Evolutionary conservation across 768 basidiomycete genomes (phyloP).

Genomic region (Crepidotus variabilis): DNA sequence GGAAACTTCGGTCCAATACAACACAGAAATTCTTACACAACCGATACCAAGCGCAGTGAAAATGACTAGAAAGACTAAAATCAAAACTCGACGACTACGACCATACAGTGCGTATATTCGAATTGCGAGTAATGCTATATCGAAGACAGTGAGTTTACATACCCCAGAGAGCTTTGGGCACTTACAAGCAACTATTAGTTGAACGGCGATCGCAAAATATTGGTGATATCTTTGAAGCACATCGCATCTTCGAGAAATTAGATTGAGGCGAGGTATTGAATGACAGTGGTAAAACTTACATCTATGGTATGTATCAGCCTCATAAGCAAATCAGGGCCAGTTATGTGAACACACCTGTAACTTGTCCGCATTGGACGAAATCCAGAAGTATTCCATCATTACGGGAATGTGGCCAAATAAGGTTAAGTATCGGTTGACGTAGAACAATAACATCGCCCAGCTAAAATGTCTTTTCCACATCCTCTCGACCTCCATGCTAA

Average conservation of each 20-base stretch:
- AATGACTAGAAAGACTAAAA: constrained; percentile 1
- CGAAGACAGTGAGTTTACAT: not conserved
- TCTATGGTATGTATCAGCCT: not conserved
- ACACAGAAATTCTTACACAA: not conserved
- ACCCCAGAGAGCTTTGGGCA: not conserved
- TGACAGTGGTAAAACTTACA: not conserved
- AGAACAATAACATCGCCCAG: constrained; percentile 27
- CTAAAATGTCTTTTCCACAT: constrained; percentile 29
- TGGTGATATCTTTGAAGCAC: constrained; percentile 30
- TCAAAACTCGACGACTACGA: constrained; percentile 2
- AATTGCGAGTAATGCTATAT: constrained; percentile 3
- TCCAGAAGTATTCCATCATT: constrained; percentile 22
- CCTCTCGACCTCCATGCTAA: constrained; percentile 28
- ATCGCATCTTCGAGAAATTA: constrained; percentile 22
- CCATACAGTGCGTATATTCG: constrained; percentile 12
- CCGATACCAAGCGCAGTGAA: not conserved
- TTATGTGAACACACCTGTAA: constrained; percentile 5
- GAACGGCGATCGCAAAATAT: constrained; percentile 28
- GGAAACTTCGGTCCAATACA: not conserved
- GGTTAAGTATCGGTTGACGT: constrained; percentile 31
- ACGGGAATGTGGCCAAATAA: constrained; percentile 27
- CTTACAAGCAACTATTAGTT: constrained; percentile 28
- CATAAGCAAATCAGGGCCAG: not conserved
- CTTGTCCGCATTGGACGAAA: constrained; percentile 5
- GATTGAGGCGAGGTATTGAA: not conserved